Evolutionary conservation across 148 eudicot species (phyloP).

Genomic region (Drosera capensis): DNA sequence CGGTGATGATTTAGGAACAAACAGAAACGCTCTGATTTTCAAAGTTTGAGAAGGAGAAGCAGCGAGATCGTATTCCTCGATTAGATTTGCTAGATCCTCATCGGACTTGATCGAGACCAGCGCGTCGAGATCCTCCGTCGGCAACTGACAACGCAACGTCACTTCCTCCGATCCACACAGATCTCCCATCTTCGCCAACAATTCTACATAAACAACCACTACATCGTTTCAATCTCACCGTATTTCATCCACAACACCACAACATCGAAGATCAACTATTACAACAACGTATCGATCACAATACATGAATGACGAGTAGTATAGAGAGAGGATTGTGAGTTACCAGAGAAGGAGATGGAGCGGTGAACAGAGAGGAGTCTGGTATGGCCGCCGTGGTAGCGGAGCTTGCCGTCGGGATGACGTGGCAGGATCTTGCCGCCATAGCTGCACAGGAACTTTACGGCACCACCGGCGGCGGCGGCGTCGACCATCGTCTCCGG

Average conservation of each 20-base stretch:
- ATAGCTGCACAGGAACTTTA: conserved; percentile 19
- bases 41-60: conserved; percentile 5
- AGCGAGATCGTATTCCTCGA: conserved; percentile 25
- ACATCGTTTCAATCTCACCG: too few species aligned
- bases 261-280: not conserved
- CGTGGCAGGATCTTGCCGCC: conserved; percentile 16
- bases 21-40: conserved; percentile 33
- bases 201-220: conserved; percentile 14
- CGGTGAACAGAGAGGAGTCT: conserved; percentile 16
- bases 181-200: conserved; percentile 24
- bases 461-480: not conserved
- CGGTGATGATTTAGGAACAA: conserved; percentile 8
- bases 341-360: conserved; percentile 10
- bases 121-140: conserved; percentile 32
- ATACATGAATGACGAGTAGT: too few species aligned
- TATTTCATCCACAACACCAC: too few species aligned
- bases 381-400: conserved; percentile 20
- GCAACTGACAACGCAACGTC: conserved; percentile 26
- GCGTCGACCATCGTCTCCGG: not conserved
- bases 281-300: too few species aligned
- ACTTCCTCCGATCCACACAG: conserved; percentile 29
- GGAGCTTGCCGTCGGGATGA: conserved; percentile 16
- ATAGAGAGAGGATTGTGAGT: too few species aligned
- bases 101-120: conserved; percentile 26
- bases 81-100: conserved; percentile 23